Evolutionary conservation across 2,329 filamentous ascomycete genomes (phyloP).

Genomic region (Cadophora malorum): DNA sequence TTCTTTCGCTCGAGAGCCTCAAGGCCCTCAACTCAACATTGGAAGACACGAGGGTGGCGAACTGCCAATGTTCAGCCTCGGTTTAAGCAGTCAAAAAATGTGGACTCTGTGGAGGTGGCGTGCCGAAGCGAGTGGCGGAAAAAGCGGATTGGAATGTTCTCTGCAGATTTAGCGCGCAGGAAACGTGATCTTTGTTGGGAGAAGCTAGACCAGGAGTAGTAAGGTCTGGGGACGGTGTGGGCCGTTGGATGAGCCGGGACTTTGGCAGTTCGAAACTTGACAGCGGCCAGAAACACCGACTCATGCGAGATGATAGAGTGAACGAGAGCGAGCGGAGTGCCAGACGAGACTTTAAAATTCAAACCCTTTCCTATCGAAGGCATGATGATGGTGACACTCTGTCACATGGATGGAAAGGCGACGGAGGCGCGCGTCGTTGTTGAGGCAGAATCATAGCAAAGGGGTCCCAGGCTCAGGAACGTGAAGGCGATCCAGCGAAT

Average conservation of each 20-base stretch:
- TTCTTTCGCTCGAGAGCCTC: no score
- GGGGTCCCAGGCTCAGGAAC: not conserved
- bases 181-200: not conserved
- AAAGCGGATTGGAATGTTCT: slow-evolving; percentile 1
- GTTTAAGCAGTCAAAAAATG: not conserved
- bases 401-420: not conserved
- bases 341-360: no score
- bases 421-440: slow-evolving; percentile 3
- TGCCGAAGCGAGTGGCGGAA: not conserved
- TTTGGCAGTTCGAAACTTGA: not conserved
- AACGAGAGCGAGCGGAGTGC: no score
- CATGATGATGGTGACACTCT: no score
- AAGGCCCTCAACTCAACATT: no score
- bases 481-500: not conserved
- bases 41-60: not conserved
- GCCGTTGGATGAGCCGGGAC: not conserved
- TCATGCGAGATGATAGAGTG: no score
- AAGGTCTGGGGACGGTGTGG: not conserved
- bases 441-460: not conserved
- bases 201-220: not conserved
- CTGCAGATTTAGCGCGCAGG: not conserved
- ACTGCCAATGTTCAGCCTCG: not conserved
- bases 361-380: no score
- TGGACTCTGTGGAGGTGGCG: slow-evolving; percentile 6
- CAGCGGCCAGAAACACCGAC: not conserved